These are phyloP conservation scores for Boletus fagicola DNA, from an alignment of 768 basidiomycete species.

Conservation along the genomic window DNA sequence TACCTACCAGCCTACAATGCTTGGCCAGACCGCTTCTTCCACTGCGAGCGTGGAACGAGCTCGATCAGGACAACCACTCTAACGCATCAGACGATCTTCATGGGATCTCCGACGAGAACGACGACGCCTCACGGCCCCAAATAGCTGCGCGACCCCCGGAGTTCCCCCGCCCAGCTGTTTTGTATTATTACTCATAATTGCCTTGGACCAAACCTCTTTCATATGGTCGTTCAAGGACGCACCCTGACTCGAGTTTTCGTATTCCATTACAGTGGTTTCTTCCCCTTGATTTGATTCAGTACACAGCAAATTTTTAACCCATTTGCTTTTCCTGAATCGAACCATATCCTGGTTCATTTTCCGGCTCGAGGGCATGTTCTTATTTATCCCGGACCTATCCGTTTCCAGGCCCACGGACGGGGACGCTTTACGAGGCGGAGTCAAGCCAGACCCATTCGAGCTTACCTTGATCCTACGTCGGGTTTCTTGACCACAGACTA, in stretches of 20 bases:
- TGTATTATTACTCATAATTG: slow-evolving; percentile 38
- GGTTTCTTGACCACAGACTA: slow-evolving; percentile 6
- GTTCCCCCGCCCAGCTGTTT: slow-evolving; percentile 14
- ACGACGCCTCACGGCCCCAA: slow-evolving; percentile 19
- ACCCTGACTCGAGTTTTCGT: slow-evolving; percentile 20
- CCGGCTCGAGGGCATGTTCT: slow-evolving; percentile 13
- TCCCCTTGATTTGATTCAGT: slow-evolving; percentile 17
- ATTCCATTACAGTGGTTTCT: slow-evolving; percentile 21
- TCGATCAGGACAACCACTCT: slow-evolving; percentile 19
- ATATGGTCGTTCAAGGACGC: slow-evolving; percentile 23
- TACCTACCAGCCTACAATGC: slow-evolving; percentile 7
- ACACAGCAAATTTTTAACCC: slow-evolving; percentile 11
- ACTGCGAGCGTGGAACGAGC: slow-evolving; percentile 24
- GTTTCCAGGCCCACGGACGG: slow-evolving; percentile 7
- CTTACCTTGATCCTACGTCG: neutral
- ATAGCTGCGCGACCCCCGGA: slow-evolving; percentile 16
- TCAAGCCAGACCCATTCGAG: neutral
- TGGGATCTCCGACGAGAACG: slow-evolving; percentile 22
- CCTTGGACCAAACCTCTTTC: slow-evolving; percentile 24
- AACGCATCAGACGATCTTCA: slow-evolving; percentile 25
- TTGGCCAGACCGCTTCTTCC: slow-evolving; percentile 14
- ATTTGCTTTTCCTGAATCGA: slow-evolving; percentile 24
- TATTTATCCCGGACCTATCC: slow-evolving; percentile 30
- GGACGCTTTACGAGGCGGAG: slow-evolving; percentile 5
- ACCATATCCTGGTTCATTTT: slow-evolving; percentile 6